phyloP scores from a whole-genome alignment of 768 basidiomycete genomes.

The Mycena metata region DNA sequence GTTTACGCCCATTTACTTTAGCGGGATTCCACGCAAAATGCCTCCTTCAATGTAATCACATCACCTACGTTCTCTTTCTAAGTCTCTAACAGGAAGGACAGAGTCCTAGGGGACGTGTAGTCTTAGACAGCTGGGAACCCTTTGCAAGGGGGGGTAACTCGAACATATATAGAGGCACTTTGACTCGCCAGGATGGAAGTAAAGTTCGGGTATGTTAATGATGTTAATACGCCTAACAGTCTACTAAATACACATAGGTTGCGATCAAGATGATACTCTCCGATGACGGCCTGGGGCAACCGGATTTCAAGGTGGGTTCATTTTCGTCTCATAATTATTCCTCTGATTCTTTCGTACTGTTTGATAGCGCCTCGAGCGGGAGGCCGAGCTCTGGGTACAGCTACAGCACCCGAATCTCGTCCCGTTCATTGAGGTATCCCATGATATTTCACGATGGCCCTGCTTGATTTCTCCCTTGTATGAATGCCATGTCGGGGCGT shows the following conservation, averaged over 20 bases:
- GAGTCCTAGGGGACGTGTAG: not conserved
- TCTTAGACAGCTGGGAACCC: not conserved
- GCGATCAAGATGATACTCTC: slow-evolving; percentile 27
- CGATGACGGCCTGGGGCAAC: slow-evolving; percentile 21
- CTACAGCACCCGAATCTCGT: slow-evolving; percentile 33
- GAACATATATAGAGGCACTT: slow-evolving; percentile 21
- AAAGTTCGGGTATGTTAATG: slow-evolving; percentile 8
- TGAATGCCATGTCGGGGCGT: slow-evolving; percentile 20
- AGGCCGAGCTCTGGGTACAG: slow-evolving; percentile 29
- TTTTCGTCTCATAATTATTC: not conserved
- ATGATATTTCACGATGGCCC: slow-evolving; percentile 21
- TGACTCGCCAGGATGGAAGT: slow-evolving; percentile 7
- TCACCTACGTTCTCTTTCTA: no score
- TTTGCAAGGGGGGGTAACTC: slow-evolving; percentile 28
- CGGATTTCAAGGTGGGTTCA: slow-evolving; percentile 8
- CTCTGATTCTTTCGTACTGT: not conserved
- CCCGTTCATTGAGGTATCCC: slow-evolving; percentile 34
- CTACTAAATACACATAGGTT: not conserved
- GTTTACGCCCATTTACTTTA: no score
- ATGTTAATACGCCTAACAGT: not conserved
- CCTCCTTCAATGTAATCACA: no score
- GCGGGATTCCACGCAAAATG: no score
- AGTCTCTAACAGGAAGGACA: not conserved
- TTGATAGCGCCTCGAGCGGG: slow-evolving; percentile 29
- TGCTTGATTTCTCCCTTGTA: slow-evolving; percentile 27